Conservation (phyloP, 139 green algal species). For the Volvox africanus region DNA sequence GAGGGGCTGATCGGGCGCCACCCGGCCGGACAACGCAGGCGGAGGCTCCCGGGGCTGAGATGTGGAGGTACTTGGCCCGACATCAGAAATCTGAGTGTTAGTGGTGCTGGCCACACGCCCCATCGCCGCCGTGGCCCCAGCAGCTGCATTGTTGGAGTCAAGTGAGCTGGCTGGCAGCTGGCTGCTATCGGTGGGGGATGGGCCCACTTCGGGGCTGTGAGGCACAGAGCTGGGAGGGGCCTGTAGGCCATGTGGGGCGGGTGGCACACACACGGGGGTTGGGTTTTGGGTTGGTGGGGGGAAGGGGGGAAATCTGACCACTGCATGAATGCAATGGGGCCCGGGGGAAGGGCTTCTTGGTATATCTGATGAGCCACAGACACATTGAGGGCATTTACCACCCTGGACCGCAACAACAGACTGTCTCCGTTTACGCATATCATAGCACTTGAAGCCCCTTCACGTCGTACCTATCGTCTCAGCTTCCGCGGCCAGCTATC, state of each 20-base stretch:
- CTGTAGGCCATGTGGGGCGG: neutral
- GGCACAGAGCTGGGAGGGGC: neutral
- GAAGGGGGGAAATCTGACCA: neutral
- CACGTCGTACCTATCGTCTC: too few relatives aligned
- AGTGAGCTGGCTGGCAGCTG: neutral
- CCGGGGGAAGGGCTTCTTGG: too few relatives aligned
- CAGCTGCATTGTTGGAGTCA: neutral
- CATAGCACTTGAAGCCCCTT: too few relatives aligned
- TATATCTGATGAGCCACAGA: too few relatives aligned
- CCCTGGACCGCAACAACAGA: too few relatives aligned
- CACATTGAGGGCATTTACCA: too few relatives aligned
- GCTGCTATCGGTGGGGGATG: slow-evolving; percentile 24
- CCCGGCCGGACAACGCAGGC: neutral
- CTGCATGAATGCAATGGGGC: neutral
- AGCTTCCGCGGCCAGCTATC: too few relatives aligned
- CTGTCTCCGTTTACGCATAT: too few relatives aligned
- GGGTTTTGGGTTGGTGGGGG: neutral
- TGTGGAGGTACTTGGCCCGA: neutral
- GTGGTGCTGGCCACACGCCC: neutral
- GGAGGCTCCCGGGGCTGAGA: neutral
- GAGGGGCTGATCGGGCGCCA: neutral
- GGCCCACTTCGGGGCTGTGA: neutral
- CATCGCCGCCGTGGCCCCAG: neutral
- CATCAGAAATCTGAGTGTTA: neutral
- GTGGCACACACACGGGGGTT: neutral